These are phyloP conservation scores for Torulaspora gathmanii DNA, from an alignment of 805 yeast species.

Conservation along the genomic window DNA sequence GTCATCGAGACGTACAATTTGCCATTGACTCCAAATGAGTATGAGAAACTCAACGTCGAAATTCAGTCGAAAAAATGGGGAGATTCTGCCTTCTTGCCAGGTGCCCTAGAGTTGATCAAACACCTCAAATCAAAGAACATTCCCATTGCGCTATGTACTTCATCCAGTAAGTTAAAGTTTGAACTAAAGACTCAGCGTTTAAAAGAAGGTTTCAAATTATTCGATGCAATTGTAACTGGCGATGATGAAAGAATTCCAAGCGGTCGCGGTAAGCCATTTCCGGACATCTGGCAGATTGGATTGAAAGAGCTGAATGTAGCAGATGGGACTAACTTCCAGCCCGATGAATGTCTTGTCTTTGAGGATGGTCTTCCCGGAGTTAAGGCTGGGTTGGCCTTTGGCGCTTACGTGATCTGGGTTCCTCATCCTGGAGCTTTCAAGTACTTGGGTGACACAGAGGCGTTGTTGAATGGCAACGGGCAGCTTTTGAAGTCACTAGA, in stretches of 20 bases:
- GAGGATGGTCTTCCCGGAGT: conserved; percentile 97
- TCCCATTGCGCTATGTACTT: conserved; percentile 90
- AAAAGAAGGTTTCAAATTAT: conserved; percentile 55
- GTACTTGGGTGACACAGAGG: conserved; percentile 49
- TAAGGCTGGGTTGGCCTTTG: conserved; percentile 73
- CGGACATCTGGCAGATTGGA: conserved; percentile 88
- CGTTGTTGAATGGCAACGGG: conserved; percentile 53
- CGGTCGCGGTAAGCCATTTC: conserved; percentile 90
- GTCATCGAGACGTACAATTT: conserved; percentile 66
- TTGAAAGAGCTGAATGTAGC: conserved; percentile 64
- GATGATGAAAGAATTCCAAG: conserved; percentile 78
- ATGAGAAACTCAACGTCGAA: conserved; percentile 46
- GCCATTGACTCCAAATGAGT: conserved; percentile 63
- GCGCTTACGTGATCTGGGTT: conserved; percentile 87
- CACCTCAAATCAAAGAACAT: conserved; percentile 48
- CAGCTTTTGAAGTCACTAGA: conserved; percentile 49
- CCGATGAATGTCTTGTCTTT: conserved; percentile 81
- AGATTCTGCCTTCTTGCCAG: conserved; percentile 66
- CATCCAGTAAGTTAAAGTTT: conserved; percentile 61
- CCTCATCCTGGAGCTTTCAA: conserved; percentile 74
- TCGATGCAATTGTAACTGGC: conserved; percentile 77
- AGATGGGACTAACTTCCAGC: conserved; percentile 43
- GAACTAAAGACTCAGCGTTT: conserved; percentile 71
- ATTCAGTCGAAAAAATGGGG: conserved; percentile 58
- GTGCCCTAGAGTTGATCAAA: conserved; percentile 67